Conservation (phyloP, 1,139 yeast genomes). For the Pichia sp. region DNA sequence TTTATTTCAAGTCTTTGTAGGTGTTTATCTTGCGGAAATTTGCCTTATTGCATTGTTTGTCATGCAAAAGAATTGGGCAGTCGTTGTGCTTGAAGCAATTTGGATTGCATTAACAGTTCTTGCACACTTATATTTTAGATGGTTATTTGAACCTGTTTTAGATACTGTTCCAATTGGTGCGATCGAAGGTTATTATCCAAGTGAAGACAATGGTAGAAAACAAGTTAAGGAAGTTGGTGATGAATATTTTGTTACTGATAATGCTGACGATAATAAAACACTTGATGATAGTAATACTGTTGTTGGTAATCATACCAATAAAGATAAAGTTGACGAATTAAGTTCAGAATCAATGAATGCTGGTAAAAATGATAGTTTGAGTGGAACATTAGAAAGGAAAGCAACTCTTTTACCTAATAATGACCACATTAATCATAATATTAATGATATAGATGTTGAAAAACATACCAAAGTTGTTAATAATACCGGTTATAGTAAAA, state of each 20-base stretch:
- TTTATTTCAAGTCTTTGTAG: conserved; percentile 78
- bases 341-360: conserved; percentile 1
- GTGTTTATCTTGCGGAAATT: conserved; percentile 79
- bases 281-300: background rate
- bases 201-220: conserved; percentile 54
- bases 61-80: conserved; percentile 94
- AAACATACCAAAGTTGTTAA: background rate
- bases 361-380: background rate
- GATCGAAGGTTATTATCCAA: conserved; percentile 43
- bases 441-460: background rate
- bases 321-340: background rate
- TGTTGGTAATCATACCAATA: background rate
- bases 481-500: background rate
- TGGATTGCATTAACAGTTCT: conserved; percentile 57
- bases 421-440: background rate
- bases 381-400: conserved; percentile 1
- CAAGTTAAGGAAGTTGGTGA: conserved; percentile 52
- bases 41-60: conserved; percentile 81
- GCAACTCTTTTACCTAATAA: background rate
- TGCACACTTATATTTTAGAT: conserved; percentile 57
- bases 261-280: background rate
- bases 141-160: conserved; percentile 52
- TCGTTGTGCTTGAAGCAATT: conserved; percentile 69
- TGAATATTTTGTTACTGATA: conserved; percentile 21
- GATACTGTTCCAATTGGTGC: conserved; percentile 74